Base-by-base conservation (phyloP, 257 asterid genomes). In the Solanum chiquidenum region DNA sequence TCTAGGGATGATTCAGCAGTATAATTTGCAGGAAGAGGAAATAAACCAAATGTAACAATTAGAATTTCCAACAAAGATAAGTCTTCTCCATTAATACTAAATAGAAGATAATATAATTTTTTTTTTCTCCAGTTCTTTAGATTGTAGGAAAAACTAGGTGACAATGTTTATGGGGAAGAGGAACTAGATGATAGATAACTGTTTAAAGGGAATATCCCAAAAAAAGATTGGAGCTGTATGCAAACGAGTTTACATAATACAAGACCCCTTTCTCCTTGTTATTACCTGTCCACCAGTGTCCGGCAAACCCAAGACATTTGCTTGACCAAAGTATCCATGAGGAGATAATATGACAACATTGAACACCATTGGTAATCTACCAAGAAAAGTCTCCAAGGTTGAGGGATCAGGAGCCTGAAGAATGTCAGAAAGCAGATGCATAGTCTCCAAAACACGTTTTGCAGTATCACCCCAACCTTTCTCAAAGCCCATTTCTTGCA, bases 201-300 rank as follows among this genome's bases (percentile, higher is more conserved):
- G 64, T 77, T 42, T 42, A 77, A 25, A 14, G n/a, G n/a, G 64
- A 42, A 44, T 77, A 77, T 77, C 8, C 64, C 13, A 3, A 42
- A 77, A 77, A 55, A 42, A 12, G 29, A 20, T 14, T 13, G 84
- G 62, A 77, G 7, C 11, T 25, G 64, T 42, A 77, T 1, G 84
- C n/a, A 77, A 13, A 42, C 84, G 3, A 42, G 37, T 64, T 77
- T 44, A 46, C 68, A 46, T 80, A 80, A 49, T 46, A 46, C 68
- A 80, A 80, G 85, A 46, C 18, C 84, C 35, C 68, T 27, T 80
- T 80, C 68, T 18, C 85, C 85, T 3, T 80, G 84, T 52, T 52
- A 77, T 85, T 92, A 97, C 99, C 99, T 97, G 99, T 90, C 99
- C 99, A 68, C 99, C 99, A n/a, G 99, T 97, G 90, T 97, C 99